Conservation (phyloP, 108 stramenopile genomes). For the Stephanodiscus minutulus region DNA sequence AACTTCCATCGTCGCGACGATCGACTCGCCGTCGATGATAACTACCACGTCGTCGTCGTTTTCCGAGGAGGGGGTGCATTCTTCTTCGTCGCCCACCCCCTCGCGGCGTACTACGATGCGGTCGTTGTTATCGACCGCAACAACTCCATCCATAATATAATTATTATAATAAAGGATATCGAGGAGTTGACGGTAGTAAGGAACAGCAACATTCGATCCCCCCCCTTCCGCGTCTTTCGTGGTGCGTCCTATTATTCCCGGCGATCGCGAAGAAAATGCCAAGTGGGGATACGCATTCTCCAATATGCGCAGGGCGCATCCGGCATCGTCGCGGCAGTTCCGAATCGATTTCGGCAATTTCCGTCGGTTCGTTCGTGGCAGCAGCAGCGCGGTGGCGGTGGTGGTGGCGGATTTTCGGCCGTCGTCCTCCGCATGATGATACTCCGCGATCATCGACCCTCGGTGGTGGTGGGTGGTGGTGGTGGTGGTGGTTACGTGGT, state of each 20-base stretch:
- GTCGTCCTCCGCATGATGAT: too few relatives aligned
- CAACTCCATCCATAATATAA: too few relatives aligned
- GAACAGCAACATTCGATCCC: too few relatives aligned
- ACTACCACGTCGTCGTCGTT: constrained; percentile 7
- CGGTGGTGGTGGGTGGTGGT: too few relatives aligned
- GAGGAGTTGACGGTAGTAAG: constrained; percentile 23
- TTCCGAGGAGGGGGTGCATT: not conserved
- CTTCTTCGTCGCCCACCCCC: too few relatives aligned
- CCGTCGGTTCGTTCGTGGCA: constrained; percentile 30
- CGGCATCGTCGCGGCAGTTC: constrained; percentile 13
- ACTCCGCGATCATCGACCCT: too few relatives aligned
- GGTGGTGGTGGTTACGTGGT: too few relatives aligned
- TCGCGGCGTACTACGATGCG: too few relatives aligned
- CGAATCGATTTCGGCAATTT: constrained; percentile 15
- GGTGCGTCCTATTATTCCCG: not conserved
- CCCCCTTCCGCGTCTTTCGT: too few relatives aligned
- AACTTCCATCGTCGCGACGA: constrained; percentile 29
- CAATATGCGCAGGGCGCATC: constrained; percentile 25
- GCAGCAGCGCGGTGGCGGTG: too few relatives aligned
- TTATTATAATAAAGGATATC: constrained; percentile 27
- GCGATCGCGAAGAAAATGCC: not conserved
- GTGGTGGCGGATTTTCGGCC: too few relatives aligned
- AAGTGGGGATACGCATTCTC: constrained; percentile 38
- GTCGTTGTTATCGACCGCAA: not conserved
- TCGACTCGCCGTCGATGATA: constrained; percentile 47